Evolutionary conservation across 331 rosid species (phyloP).

Genomic region (Quercus phellos): DNA sequence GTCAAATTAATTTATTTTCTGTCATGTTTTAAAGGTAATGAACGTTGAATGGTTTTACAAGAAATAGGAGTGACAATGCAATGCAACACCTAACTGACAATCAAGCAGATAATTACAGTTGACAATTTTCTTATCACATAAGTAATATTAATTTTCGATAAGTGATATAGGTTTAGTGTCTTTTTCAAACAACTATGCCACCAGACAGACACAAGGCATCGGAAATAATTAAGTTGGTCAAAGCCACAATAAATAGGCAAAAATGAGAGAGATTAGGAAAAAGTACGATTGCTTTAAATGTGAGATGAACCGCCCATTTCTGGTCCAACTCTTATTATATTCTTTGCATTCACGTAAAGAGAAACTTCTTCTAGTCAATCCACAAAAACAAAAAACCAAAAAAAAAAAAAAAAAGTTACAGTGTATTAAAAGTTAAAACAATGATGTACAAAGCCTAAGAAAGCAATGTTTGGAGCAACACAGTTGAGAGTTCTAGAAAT

Average conservation of each 20-base stretch:
- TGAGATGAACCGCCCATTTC: constrained; percentile 16
- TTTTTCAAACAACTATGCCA: constrained; percentile 29
- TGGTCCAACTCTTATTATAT: not conserved
- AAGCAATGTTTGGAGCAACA: not conserved
- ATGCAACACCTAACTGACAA: constrained; percentile 34
- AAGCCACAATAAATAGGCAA: constrained; percentile 13
- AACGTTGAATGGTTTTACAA: constrained; percentile 27
- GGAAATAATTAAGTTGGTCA: constrained; percentile 24
- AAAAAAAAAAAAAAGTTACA: not conserved
- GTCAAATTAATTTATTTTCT: not conserved
- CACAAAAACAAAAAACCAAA: not conserved
- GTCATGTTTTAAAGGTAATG: constrained; percentile 4
- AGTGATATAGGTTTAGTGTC: constrained; percentile 36
- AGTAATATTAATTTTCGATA: constrained; percentile 14
- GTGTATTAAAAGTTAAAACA: not conserved
- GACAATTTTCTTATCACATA: not conserved
- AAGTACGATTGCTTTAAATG: no score
- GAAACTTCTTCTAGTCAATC: no score
- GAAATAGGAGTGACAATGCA: constrained; percentile 30
- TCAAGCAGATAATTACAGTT: constrained; percentile 15
- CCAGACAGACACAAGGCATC: constrained; percentile 29
- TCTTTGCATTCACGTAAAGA: constrained; percentile 22
- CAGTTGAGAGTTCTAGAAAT: not conserved
- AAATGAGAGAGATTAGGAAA: not conserved
- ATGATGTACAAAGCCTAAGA: not conserved